phyloP scores from a whole-genome alignment of 257 asterid genomes.

The Vinca minor region DNA sequence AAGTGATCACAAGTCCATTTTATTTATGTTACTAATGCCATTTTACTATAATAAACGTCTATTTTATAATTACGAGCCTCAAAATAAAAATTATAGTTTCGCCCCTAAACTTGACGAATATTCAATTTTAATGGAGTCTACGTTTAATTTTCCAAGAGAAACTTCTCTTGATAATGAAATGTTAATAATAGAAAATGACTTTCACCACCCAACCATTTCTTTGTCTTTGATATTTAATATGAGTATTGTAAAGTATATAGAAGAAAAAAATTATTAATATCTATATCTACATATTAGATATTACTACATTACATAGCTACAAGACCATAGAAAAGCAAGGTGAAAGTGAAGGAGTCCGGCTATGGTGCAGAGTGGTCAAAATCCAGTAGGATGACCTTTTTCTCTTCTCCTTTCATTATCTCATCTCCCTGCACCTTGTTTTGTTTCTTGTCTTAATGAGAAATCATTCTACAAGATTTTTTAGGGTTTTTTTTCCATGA shows the following conservation, averaged over 20 bases:
- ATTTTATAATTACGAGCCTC: too few relatives aligned
- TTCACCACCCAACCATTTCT: conserved; percentile 30
- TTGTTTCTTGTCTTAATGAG: conserved; percentile 35
- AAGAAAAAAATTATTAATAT: too few relatives aligned
- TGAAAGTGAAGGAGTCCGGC: conserved; percentile 39
- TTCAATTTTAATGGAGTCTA: too few relatives aligned
- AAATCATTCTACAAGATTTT: conserved; percentile 18
- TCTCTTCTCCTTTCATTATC: conserved; percentile 50
- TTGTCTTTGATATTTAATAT: conserved; percentile 13
- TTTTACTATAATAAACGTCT: too few relatives aligned
- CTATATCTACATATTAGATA: too few relatives aligned
- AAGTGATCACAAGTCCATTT: too few relatives aligned
- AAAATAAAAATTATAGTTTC: too few relatives aligned
- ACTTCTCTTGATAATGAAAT: too few relatives aligned
- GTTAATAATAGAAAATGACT: too few relatives aligned
- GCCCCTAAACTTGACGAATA: too few relatives aligned
- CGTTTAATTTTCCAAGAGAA: too few relatives aligned
- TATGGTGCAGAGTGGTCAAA: conserved; percentile 34
- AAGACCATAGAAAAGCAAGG: conserved; percentile 19
- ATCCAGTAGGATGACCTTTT: conserved; percentile 39
- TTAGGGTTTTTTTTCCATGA: not conserved
- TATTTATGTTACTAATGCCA: not conserved
- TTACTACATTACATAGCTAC: conserved; percentile 3
- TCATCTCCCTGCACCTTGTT: conserved; percentile 31
- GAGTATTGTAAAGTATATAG: too few relatives aligned